These are phyloP conservation scores for Tylopilus balloui DNA, from an alignment of 768 basidiomycete genomes.

Conservation along the genomic window DNA sequence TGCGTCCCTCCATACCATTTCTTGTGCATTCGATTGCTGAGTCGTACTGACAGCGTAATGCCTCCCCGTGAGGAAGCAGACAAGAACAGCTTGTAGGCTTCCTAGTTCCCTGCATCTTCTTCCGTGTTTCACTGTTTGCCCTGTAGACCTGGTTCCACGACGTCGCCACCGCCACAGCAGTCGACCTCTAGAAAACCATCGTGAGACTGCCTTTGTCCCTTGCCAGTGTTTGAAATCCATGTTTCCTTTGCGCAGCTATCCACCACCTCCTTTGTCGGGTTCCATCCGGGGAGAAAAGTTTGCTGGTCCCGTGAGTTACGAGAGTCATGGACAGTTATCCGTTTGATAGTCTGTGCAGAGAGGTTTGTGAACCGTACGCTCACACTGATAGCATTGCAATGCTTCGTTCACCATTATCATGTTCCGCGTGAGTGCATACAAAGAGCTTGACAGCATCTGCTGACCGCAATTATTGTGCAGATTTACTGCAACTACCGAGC, in stretches of 20 bases:
- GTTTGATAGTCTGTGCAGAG: neutral
- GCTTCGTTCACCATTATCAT: neutral
- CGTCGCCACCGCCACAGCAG: neutral
- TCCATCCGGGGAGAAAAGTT: neutral
- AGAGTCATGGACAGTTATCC: neutral
- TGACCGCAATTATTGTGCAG: no score
- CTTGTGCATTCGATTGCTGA: no score
- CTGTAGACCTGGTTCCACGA: neutral
- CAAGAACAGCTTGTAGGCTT: neutral
- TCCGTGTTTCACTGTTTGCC: neutral
- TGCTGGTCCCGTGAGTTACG: neutral
- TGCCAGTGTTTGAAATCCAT: neutral
- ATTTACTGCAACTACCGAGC: conserved; percentile 4
- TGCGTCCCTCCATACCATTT: neutral
- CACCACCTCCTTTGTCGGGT: neutral
- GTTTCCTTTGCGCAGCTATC: neutral
- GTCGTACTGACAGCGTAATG: neutral
- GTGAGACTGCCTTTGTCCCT: neutral
- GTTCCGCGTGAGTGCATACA: conserved; percentile 1
- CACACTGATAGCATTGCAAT: neutral
- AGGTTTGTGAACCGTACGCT: neutral
- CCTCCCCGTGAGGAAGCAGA: neutral
- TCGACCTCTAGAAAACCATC: neutral
- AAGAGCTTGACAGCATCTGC: no score
- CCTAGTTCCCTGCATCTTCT: no score